phyloP scores from a whole-genome alignment of 2,329 filamentous ascomycete species.

The Rutstroemia sp. region DNA sequence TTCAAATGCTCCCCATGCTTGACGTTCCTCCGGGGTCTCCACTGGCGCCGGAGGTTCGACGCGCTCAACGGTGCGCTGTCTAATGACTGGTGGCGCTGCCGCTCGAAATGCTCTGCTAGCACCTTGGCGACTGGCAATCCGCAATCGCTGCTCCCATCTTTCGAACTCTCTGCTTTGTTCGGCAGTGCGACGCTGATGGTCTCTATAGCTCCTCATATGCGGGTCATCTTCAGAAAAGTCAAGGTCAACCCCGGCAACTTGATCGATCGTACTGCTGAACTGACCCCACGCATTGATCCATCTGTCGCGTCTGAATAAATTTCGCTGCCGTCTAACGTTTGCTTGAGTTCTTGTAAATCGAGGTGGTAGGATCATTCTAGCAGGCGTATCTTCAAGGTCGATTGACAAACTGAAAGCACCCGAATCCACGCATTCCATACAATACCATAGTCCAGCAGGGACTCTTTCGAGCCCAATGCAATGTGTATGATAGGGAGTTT shows the following conservation, averaged over 20 bases:
- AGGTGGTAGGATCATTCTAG: slow-evolving; percentile 2
- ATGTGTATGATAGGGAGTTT: slow-evolving; percentile 83
- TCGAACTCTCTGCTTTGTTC: slow-evolving; percentile 50
- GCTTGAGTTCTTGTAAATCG: slow-evolving; percentile 45
- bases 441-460: slow-evolving; percentile 80
- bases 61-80: slow-evolving; percentile 32
- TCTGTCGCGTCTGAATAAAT: slow-evolving; percentile 65
- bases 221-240: slow-evolving; percentile 77
- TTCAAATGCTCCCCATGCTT: slow-evolving; percentile 87
- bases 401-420: background rate
- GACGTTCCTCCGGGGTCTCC: slow-evolving; percentile 64
- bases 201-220: slow-evolving; percentile 41
- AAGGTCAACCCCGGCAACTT: slow-evolving; percentile 67
- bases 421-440: slow-evolving; percentile 63
- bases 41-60: slow-evolving; percentile 43
- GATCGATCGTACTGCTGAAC: slow-evolving; percentile 54
- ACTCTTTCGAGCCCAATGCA: slow-evolving; percentile 78
- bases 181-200: slow-evolving; percentile 42
- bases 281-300: slow-evolving; percentile 83
- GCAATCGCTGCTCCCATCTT: slow-evolving; percentile 77
- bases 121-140: slow-evolving; percentile 73
- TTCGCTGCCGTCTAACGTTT: slow-evolving; percentile 47
- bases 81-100: slow-evolving; percentile 54
- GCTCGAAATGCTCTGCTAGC: slow-evolving; percentile 65
- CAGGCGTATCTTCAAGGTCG: background rate